Evolutionary conservation across 176 grass and related monocot species (phyloP), one percentile per base, ranked within the genome.

Genomic region (Bothriochloa decipiens): DNA sequence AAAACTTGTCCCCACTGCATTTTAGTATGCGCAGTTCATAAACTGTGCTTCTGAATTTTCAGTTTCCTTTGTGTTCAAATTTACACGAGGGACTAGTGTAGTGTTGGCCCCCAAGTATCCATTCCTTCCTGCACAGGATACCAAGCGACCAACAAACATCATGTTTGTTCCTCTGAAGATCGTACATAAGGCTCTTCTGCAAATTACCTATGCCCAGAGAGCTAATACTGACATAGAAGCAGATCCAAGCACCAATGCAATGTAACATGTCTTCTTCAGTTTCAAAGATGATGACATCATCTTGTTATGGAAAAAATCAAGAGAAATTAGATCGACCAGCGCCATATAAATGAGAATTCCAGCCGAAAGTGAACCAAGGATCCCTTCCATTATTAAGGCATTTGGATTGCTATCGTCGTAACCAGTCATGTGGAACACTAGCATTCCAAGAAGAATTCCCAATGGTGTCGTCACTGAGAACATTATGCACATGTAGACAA

Each of bases 291-390:
- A 77, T 26, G 84, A 90, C 88, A 99, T 96, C 80, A 83, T 88
- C 82, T 99, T 99, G 72, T 92, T 92, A 65, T 99, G 96, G 78
- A 99, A 99, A 81, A 99, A 99, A 81, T 99, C 96, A 28, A 92
- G 83, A 22, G 96, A 92, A 90, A 99, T 94, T 60, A 98, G 87
- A 82, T 98, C 93, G 0, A 98, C 96, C 42, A 98, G 92, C 3
- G 91, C 93, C 96, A 98, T 98, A 53, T 96, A 98, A 28, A 96
- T 86, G 68, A 96, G 91, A 60, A 98, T 79, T 85, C 96, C 96
- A 18, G 93, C 84, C 55, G 96, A 96, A 65, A 98, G 89, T 42
- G 96, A 96, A 36, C 96, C 93, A 28, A 98, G 82, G 65, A 98
- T 77, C 40, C 96, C 96, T 90, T 98, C 96, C 9, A 90, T 89